phyloP scores from a whole-genome alignment of 257 asterid species.

The Primulina huaijiensis region DNA sequence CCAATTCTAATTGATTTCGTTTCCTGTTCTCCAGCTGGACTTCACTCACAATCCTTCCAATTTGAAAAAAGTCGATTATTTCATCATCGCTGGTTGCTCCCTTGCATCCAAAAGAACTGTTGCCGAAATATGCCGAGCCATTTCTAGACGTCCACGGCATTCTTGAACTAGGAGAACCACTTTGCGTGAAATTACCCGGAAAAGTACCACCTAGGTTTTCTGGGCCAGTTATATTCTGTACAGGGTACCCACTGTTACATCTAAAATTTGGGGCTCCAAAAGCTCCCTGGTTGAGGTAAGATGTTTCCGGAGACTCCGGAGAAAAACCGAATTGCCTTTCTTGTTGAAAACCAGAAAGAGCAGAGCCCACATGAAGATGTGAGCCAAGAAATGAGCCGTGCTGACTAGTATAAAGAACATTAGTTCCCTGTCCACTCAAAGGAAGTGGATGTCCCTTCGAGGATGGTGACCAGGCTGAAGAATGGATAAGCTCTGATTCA shows the following conservation, averaged over 20 bases:
- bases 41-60: conserved; percentile 60
- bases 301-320: conserved; percentile 77
- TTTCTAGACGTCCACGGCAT: conserved; percentile 62
- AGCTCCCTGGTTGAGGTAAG: conserved; percentile 47
- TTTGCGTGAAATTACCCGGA: conserved; percentile 55
- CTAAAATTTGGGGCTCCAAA: conserved; percentile 47
- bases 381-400: conserved; percentile 51
- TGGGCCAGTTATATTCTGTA: conserved; percentile 39
- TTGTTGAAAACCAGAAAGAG: conserved; percentile 77
- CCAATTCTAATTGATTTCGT: conserved; percentile 86
- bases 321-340: conserved; percentile 75
- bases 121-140: conserved; percentile 58
- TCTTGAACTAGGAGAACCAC: conserved; percentile 66
- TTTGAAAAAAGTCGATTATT: conserved; percentile 57
- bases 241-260: conserved; percentile 41
- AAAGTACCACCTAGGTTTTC: conserved; percentile 66
- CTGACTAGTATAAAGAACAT: conserved; percentile 41
- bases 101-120: conserved; percentile 61
- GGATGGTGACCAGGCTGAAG: conserved; percentile 52
- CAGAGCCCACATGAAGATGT: conserved; percentile 82
- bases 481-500: conserved; percentile 47
- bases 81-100: conserved; percentile 51
- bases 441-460: conserved; percentile 41
- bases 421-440: conserved; percentile 47
- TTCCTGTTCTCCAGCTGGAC: conserved; percentile 65